These are phyloP conservation scores for Globisporangium spiculum DNA, from an alignment of 352 stramenopile genomes.

Conservation along the genomic window DNA sequence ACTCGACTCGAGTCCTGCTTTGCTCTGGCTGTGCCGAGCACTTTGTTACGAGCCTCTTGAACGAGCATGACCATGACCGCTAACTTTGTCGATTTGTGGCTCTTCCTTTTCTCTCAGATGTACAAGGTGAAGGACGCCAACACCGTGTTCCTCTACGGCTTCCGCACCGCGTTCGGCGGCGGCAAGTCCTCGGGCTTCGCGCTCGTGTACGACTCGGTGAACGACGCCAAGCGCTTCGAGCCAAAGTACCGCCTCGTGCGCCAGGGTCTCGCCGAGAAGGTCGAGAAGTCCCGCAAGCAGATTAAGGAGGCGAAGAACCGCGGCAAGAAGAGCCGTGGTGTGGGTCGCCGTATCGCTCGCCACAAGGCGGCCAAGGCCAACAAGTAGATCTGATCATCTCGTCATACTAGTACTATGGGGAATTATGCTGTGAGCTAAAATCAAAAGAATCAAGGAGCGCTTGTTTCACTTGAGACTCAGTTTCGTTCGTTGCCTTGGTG, in stretches of 20 bases:
- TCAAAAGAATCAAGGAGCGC: constrained; percentile 17
- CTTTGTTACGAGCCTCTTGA: neutral
- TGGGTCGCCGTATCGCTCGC: constrained; percentile 96
- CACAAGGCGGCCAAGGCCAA: constrained; percentile 99
- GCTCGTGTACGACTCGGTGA: constrained; percentile 98
- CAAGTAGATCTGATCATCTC: constrained; percentile 75
- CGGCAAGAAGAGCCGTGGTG: constrained; percentile 97
- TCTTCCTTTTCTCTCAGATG: constrained; percentile 48
- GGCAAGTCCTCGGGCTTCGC: constrained; percentile 98
- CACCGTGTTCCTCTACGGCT: constrained; percentile 96
- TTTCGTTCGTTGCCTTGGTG: neutral
- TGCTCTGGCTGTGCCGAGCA: neutral
- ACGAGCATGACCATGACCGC: neutral
- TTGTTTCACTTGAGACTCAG: constrained; percentile 7
- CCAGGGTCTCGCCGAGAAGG: constrained; percentile 90
- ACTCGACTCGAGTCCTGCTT: neutral
- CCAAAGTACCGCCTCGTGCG: constrained; percentile 97
- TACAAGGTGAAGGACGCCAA: constrained; percentile 97
- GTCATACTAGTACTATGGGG: constrained; percentile 20
- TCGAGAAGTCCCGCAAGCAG: constrained; percentile 97
- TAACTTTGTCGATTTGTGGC: constrained; percentile 5
- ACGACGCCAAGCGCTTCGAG: constrained; percentile 98
- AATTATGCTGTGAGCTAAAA: constrained; percentile 27
- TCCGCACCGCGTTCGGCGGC: constrained; percentile 97
- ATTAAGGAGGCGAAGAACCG: constrained; percentile 99